Conservation (phyloP, 768 basidiomycete genomes). For the Mycena vulgaris region DNA sequence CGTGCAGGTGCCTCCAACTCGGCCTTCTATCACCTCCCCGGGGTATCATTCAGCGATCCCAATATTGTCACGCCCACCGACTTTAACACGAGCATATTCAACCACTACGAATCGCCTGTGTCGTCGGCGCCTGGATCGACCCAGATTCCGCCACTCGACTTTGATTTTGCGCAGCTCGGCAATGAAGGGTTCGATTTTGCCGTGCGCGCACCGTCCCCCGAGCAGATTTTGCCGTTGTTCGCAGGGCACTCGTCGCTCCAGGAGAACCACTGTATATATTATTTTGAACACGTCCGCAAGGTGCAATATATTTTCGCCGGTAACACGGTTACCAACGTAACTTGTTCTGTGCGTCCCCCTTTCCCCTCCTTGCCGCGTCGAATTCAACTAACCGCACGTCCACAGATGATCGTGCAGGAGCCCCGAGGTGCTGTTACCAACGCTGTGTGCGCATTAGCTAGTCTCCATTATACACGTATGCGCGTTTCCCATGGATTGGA, state of each 20-base stretch:
- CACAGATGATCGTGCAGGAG: conserved; percentile 71
- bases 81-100: conserved; percentile 37
- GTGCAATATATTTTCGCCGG: conserved; percentile 78
- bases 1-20: conserved; percentile 56
- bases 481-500: conserved; percentile 76
- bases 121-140: conserved; percentile 45
- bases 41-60: conserved; percentile 52
- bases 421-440: conserved; percentile 81
- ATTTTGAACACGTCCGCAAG: conserved; percentile 80
- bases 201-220: conserved; percentile 46
- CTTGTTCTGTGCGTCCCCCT: conserved; percentile 70
- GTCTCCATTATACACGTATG: conserved; percentile 75
- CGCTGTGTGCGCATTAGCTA: conserved; percentile 83
- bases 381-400: conserved; percentile 23
- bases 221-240: conserved; percentile 43
- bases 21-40: conserved; percentile 54
- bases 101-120: conserved; percentile 31
- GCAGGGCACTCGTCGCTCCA: conserved; percentile 61
- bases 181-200: conserved; percentile 53
- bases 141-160: conserved; percentile 40
- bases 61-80: conserved; percentile 43
- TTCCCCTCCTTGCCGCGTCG: not conserved
- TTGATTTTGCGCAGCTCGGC: conserved; percentile 53
- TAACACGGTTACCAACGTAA: conserved; percentile 72
- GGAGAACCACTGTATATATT: conserved; percentile 77